phyloP scores from a whole-genome alignment of 192 early-diverging fungal species.

The Coemansia sp. region DNA sequence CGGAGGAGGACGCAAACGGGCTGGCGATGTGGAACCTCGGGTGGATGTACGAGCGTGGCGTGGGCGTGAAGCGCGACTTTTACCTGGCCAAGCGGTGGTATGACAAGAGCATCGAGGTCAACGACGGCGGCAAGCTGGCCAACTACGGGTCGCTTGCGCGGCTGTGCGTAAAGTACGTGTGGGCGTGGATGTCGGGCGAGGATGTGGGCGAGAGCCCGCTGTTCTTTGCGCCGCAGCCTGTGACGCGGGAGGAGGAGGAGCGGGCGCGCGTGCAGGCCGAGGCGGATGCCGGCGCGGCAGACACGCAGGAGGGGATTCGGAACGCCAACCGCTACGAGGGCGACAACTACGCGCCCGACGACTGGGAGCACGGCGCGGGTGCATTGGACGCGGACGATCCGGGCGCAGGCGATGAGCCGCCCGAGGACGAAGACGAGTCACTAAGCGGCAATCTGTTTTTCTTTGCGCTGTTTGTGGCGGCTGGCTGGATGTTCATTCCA shows the following conservation, averaged over 20 bases:
- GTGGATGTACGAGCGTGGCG: slow-evolving; percentile 93
- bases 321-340: background rate
- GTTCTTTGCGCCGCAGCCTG: slow-evolving; percentile 44
- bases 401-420: background rate
- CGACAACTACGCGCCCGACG: slow-evolving; percentile 3
- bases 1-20: slow-evolving; percentile 67
- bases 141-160: slow-evolving; percentile 73
- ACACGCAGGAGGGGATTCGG: background rate
- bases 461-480: slow-evolving; percentile 27
- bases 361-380: slow-evolving; percentile 15
- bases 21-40: slow-evolving; percentile 97
- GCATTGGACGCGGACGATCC: background rate
- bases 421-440: slow-evolving; percentile 14
- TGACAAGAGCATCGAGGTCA: slow-evolving; percentile 74
- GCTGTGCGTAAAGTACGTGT: slow-evolving; percentile 63
- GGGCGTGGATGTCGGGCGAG: slow-evolving; percentile 61
- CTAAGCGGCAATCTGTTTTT: slow-evolving; percentile 27
- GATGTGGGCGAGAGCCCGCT: slow-evolving; percentile 55
- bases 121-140: slow-evolving; percentile 78
- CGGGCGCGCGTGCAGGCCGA: slow-evolving; percentile 21
- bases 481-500: slow-evolving; percentile 42
- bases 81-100: slow-evolving; percentile 93
- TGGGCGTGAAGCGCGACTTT: slow-evolving; percentile 88
- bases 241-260: slow-evolving; percentile 12
- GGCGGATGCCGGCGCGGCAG: background rate